Percentiles rank a stretch among this genome's conserved stretches.
Evolutionary conservation across 768 basidiomycete species (phyloP).

Genomic region (Mycena indigotica): DNA sequence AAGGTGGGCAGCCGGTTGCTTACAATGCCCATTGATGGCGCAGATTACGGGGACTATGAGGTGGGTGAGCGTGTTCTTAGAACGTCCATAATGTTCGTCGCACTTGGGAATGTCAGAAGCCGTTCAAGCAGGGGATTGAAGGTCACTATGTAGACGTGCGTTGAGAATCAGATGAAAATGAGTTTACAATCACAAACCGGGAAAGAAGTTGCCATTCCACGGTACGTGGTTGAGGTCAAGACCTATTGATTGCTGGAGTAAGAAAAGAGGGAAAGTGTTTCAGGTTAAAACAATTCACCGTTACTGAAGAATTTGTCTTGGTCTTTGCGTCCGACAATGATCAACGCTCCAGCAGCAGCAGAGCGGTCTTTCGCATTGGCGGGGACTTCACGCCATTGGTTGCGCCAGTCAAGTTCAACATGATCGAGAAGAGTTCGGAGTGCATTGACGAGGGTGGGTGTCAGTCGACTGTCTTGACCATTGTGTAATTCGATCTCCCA

Average conservation of each 20-base stretch:
- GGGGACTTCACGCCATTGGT: slow-evolving; percentile 47
- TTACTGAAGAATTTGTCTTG: slow-evolving; percentile 93
- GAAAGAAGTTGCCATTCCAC: slow-evolving; percentile 63
- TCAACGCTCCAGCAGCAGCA: slow-evolving; percentile 68
- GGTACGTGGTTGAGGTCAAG: slow-evolving; percentile 61
- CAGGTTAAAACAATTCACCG: slow-evolving; percentile 49
- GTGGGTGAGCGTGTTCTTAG: not conserved
- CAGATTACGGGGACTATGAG: slow-evolving; percentile 72
- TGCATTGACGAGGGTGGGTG: slow-evolving; percentile 57
- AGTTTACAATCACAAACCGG: slow-evolving; percentile 42
- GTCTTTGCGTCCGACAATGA: slow-evolving; percentile 71
- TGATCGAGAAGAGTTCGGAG: slow-evolving; percentile 71
- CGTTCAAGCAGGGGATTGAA: slow-evolving; percentile 74
- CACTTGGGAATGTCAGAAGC: slow-evolving; percentile 77
- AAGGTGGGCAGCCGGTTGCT: not conserved
- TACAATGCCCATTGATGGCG: slow-evolving; percentile 79
- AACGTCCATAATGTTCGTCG: slow-evolving; percentile 24
- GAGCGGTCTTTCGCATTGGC: slow-evolving; percentile 44
- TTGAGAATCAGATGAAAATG: slow-evolving; percentile 8
- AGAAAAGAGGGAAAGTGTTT: not conserved
- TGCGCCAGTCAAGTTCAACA: slow-evolving; percentile 74
- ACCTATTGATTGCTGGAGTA: slow-evolving; percentile 38
- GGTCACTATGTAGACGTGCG: slow-evolving; percentile 50
- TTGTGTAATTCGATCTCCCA: slow-evolving; percentile 86
- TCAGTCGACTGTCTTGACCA: slow-evolving; percentile 73